Evolutionary conservation across 768 basidiomycete species (phyloP), one percentile per base, ranked within the genome.

Genomic region (Russula earlei): DNA sequence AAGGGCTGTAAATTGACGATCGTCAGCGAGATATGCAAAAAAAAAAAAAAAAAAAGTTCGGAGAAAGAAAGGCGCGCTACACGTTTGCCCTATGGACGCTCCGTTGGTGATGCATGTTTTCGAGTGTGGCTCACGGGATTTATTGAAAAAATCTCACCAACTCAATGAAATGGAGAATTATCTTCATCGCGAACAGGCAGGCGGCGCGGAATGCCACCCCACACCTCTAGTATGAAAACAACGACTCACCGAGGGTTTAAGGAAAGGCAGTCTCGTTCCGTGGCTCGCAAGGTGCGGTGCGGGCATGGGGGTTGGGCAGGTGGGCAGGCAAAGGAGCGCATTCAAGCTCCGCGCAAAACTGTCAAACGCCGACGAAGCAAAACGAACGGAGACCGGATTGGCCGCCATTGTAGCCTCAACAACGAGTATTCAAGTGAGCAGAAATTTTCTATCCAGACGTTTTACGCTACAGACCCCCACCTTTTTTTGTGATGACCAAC

Each of bases 21-120:
- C 17, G 48, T 49, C 17, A 27, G 43, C 36, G 15, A 12, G 41
- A 25, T 29, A 1, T 19, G 20, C 20, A 22, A 14, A 5, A 38
- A 41, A n/a, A 42, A 14, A 27, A 20, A 15, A 22, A 14, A 5
- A 38, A 41, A n/a, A 42, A 14, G 27, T 17, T 6, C 11, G 8
- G 17, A 38, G 10, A 27, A 9, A n/a, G 10, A 33, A 22, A 22
- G 25, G 5, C 8, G n/a, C n/a, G n/a, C n/a, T n/a, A 53, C 10
- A 37, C 24, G 56, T 14, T 43, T 9, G 2, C 12, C n/a, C n/a
- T 20, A 34, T 48, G 45, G 47, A 36, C 37, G 62, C 62, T 62
- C 62, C 48, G 62, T 61, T 62, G 62, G 62, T 62, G 62, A 62
- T 62, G 62, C 62, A 62, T 62, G 62, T 62, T 60, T 31, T 54